These are phyloP conservation scores for Melanopsichium pennsylvanicum DNA, from an alignment of 1,284 basidiomycete genomes.

Conservation along the genomic window DNA sequence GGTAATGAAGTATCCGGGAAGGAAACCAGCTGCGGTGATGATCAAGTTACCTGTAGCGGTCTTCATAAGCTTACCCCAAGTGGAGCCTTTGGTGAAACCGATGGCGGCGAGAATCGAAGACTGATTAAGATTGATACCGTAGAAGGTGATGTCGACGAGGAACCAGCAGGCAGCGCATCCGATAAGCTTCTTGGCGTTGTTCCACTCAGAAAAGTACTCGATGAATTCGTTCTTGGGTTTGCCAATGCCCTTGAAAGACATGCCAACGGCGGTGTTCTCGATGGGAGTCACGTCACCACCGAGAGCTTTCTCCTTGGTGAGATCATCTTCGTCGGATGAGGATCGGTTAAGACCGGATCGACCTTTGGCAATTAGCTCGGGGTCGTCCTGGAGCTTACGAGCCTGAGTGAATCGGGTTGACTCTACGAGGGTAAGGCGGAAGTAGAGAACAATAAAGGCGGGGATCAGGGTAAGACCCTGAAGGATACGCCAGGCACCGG, in stretches of 20 bases:
- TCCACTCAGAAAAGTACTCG: slow-evolving; percentile 59
- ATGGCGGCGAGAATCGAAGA: slow-evolving; percentile 75
- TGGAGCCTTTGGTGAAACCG: slow-evolving; percentile 69
- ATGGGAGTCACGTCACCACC: slow-evolving; percentile 29
- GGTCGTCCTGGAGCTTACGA: slow-evolving; percentile 76
- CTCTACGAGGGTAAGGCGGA: slow-evolving; percentile 68
- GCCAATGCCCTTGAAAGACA: slow-evolving; percentile 54
- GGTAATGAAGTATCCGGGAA: slow-evolving; percentile 64
- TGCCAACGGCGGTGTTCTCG: slow-evolving; percentile 54
- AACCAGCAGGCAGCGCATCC: slow-evolving; percentile 61
- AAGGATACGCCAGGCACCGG: slow-evolving; percentile 61
- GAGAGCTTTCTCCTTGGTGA: slow-evolving; percentile 50
- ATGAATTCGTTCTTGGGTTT: slow-evolving; percentile 47
- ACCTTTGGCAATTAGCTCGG: slow-evolving; percentile 75
- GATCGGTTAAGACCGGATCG: slow-evolving; percentile 67
- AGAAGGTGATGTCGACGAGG: slow-evolving; percentile 75
- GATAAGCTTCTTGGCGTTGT: slow-evolving; percentile 54
- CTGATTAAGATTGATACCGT: slow-evolving; percentile 83
- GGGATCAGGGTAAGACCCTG: slow-evolving; percentile 64
- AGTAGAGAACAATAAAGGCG: slow-evolving; percentile 68
- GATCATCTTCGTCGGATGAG: slow-evolving; percentile 42
- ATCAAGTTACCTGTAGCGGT: slow-evolving; percentile 68
- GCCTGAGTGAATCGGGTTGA: slow-evolving; percentile 86
- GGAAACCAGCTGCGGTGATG: slow-evolving; percentile 59
- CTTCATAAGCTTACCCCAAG: slow-evolving; percentile 70